phyloP scores from a whole-genome alignment of 495 filamentous ascomycete species.

The Choiromyces venosus region DNA sequence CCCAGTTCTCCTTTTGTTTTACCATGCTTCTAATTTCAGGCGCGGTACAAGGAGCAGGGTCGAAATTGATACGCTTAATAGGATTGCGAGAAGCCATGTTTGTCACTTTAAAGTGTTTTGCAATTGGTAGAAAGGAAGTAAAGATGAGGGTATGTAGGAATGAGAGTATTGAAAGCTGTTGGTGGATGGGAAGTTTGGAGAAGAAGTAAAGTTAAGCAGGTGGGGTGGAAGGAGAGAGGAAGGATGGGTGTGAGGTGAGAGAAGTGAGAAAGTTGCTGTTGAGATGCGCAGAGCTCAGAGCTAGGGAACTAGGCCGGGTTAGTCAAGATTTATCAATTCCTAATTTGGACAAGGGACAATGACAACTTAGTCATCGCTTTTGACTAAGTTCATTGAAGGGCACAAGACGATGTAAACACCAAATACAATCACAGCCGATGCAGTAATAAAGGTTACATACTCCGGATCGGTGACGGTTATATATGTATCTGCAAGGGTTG shows the following conservation, averaged over 20 bases:
- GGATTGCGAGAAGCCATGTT: neutral
- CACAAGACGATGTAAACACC: neutral
- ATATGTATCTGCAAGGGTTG: too few species aligned
- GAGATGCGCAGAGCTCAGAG: neutral
- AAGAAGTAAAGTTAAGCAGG: neutral
- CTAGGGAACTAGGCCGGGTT: neutral
- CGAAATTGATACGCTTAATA: neutral
- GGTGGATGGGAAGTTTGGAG: neutral
- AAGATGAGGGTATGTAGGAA: neutral
- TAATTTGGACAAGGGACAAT: neutral
- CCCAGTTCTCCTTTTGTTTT: conserved; percentile 47
- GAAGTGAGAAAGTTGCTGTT: neutral
- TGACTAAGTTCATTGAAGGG: neutral
- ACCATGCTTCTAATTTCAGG: neutral
- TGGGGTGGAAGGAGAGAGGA: neutral
- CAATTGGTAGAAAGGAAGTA: neutral
- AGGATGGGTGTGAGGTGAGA: neutral
- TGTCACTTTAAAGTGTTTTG: neutral
- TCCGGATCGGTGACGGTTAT: neutral
- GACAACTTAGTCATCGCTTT: neutral
- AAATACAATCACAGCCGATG: too few species aligned
- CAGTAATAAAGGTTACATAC: too few species aligned
- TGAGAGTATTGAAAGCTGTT: neutral
- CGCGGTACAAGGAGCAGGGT: neutral
- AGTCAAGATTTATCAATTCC: neutral